Evolutionary conservation across 2,329 filamentous ascomycete genomes (phyloP).

Genomic region (Clonostachys sp.): DNA sequence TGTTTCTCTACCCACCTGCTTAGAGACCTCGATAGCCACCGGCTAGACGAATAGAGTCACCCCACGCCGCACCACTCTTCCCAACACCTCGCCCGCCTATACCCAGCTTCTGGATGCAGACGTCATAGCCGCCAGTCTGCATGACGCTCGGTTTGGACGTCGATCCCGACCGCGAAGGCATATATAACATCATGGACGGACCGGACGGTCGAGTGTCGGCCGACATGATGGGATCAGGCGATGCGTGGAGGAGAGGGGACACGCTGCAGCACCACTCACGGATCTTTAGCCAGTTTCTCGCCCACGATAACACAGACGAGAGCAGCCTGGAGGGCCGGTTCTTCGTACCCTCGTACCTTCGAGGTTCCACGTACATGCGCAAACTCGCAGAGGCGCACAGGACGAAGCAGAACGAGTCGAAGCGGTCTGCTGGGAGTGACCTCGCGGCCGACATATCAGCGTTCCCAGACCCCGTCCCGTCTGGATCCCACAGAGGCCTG

Average conservation of each 20-base stretch:
- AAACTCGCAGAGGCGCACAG: constrained; percentile 68
- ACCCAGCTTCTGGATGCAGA: no score
- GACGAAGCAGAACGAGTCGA: constrained; percentile 50
- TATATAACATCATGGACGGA: no score
- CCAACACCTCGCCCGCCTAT: no score
- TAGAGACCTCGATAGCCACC: no score
- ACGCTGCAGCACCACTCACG: not conserved
- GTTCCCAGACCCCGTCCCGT: constrained; percentile 28
- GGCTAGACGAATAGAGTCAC: no score
- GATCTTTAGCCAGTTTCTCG: not conserved
- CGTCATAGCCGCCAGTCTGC: no score
- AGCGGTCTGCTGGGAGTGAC: constrained; percentile 10
- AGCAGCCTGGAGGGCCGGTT: constrained; percentile 40
- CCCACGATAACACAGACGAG: constrained; percentile 14
- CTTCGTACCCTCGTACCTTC: constrained; percentile 82
- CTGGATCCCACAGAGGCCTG: constrained; percentile 67
- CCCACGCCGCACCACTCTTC: no score
- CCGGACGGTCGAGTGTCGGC: no score
- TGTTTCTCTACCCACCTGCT: no score
- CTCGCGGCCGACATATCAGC: constrained; percentile 2
- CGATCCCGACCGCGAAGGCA: no score
- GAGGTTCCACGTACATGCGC: constrained; percentile 71
- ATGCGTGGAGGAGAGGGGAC: not conserved
- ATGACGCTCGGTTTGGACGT: no score
- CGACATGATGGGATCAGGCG: not conserved